A percentile compares a stretch with the other conserved stretches of the same genome.
These are phyloP conservation scores for Hippophae rhamnoides DNA, from an alignment of 306 rosid genomes.

Conservation along the genomic window DNA sequence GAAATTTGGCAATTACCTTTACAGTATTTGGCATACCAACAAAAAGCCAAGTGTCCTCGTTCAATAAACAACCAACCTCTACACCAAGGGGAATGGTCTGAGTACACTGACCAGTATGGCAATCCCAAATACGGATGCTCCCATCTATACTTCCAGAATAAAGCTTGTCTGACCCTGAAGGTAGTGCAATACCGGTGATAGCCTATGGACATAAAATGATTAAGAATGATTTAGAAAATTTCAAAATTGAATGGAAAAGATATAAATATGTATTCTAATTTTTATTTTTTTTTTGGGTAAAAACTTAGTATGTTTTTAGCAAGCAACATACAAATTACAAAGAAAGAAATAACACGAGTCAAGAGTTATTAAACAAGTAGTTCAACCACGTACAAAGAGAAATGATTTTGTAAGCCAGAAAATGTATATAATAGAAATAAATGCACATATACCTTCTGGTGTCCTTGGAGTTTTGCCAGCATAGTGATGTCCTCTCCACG, in stretches of 20 bases:
- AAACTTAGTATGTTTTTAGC: too few species aligned
- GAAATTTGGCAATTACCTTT: conserved; percentile 19
- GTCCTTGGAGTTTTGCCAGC: conserved; percentile 34
- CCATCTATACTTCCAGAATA: conserved; percentile 38
- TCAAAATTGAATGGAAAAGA: not conserved
- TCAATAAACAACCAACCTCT: conserved; percentile 32
- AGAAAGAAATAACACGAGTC: too few species aligned
- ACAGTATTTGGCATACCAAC: conserved; percentile 31
- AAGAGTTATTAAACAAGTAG: too few species aligned
- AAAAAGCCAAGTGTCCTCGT: conserved; percentile 42
- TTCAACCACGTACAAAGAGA: too few species aligned
- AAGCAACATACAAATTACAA: too few species aligned
- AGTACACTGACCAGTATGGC: conserved; percentile 30
- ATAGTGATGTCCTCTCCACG: conserved; percentile 17
- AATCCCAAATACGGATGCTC: conserved; percentile 39
- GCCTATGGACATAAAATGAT: conserved; percentile 15
- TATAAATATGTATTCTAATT: not conserved
- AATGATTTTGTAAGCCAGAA: too few species aligned
- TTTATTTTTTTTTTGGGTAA: too few species aligned
- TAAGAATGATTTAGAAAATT: not conserved
- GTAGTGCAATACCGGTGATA: conserved; percentile 38
- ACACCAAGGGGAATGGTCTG: conserved; percentile 15
- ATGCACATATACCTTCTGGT: conserved; percentile 30
- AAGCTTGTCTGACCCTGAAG: conserved; percentile 27
- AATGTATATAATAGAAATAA: not conserved